phyloP scores from a whole-genome alignment of 768 basidiomycete species.

The Agaricus sinodeliciosus region DNA sequence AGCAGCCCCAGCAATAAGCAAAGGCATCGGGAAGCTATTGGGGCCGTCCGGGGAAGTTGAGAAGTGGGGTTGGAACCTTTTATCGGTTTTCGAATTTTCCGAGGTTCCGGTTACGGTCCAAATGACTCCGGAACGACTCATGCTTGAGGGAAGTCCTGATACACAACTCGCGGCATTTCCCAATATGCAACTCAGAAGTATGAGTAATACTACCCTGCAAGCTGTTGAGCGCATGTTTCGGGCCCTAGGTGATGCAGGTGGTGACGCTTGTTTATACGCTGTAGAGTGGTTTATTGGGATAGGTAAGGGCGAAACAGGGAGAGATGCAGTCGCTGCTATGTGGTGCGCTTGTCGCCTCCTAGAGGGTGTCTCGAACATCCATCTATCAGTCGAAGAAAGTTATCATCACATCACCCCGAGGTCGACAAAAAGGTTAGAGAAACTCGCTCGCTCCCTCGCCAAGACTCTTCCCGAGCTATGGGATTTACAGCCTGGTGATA shows the following conservation, averaged over 20 bases:
- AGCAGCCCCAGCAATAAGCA: slow-evolving; percentile 33
- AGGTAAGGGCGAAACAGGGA: slow-evolving; percentile 36
- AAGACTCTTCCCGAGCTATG: slow-evolving; percentile 67
- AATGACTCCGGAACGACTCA: slow-evolving; percentile 43
- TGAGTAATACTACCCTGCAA: slow-evolving; percentile 36
- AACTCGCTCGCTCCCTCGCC: slow-evolving; percentile 55
- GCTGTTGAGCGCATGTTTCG: slow-evolving; percentile 69
- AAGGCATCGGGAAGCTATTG: slow-evolving; percentile 55
- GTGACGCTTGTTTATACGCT: slow-evolving; percentile 64
- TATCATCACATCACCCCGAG: slow-evolving; percentile 20
- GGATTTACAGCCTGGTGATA: slow-evolving; percentile 37
- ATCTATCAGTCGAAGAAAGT: slow-evolving; percentile 27
- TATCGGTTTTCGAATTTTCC: slow-evolving; percentile 73
- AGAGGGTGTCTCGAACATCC: slow-evolving; percentile 57
- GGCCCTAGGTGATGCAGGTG: slow-evolving; percentile 60
- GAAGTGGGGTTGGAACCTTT: slow-evolving; percentile 85
- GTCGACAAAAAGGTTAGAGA: slow-evolving; percentile 50
- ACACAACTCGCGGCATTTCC: slow-evolving; percentile 45
- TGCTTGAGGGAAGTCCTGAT: slow-evolving; percentile 47
- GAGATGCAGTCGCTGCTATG: slow-evolving; percentile 58
- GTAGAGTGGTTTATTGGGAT: slow-evolving; percentile 78
- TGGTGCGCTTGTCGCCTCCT: slow-evolving; percentile 80
- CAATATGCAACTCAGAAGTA: slow-evolving; percentile 47
- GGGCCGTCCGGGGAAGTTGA: slow-evolving; percentile 83
- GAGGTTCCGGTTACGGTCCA: slow-evolving; percentile 45